Percentiles rank a stretch among this genome's conserved stretches.
These are phyloP conservation scores for Apiotrichum montevideense DNA, from an alignment of 1,284 basidiomycete genomes.

Conservation along the genomic window DNA sequence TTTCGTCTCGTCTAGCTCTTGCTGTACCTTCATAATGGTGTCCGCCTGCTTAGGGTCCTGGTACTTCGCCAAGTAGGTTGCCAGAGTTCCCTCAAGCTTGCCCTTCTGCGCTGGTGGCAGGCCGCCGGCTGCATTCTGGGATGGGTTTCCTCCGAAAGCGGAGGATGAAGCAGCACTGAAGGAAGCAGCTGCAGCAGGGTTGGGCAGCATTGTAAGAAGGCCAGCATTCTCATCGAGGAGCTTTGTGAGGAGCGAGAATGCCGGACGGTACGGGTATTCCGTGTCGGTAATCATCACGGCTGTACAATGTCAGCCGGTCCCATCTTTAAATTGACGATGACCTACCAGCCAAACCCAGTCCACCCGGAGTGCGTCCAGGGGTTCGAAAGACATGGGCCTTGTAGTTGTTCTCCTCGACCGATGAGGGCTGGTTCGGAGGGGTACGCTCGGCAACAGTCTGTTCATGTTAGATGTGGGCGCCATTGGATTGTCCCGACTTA, in stretches of 20 bases:
- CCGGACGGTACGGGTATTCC: slow-evolving; percentile 94
- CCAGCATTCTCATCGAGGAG: slow-evolving; percentile 86
- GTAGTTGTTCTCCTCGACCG: slow-evolving; percentile 90
- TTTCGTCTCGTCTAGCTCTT: slow-evolving; percentile 98
- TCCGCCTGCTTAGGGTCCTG: slow-evolving; percentile 98
- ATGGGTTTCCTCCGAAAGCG: slow-evolving; percentile 45
- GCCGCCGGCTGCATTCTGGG: slow-evolving; percentile 40
- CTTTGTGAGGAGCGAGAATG: slow-evolving; percentile 92
- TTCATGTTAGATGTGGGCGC: neutral
- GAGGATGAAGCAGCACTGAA: slow-evolving; percentile 38
- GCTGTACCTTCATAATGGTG: slow-evolving; percentile 97
- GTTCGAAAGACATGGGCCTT: slow-evolving; percentile 81
- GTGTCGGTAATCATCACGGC: slow-evolving; percentile 90
- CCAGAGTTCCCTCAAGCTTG: slow-evolving; percentile 55
- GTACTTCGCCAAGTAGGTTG: slow-evolving; percentile 81
- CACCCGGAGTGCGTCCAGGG: slow-evolving; percentile 31
- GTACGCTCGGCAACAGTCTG: slow-evolving; percentile 89
- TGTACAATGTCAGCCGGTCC: slow-evolving; percentile 34
- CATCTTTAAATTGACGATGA: slow-evolving; percentile 4
- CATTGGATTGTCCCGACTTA: slow-evolving; percentile 50
- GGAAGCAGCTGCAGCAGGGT: slow-evolving; percentile 36
- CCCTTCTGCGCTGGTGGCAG: slow-evolving; percentile 47
- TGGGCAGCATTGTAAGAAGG: slow-evolving; percentile 55
- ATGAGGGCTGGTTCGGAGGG: slow-evolving; percentile 77
- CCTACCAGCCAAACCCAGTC: slow-evolving; percentile 60